A percentile compares a stretch with the other conserved stretches of the same genome.
phyloP scores from a whole-genome alignment of 208 protist species.

The Kentomonas sorsogonicus region DNA sequence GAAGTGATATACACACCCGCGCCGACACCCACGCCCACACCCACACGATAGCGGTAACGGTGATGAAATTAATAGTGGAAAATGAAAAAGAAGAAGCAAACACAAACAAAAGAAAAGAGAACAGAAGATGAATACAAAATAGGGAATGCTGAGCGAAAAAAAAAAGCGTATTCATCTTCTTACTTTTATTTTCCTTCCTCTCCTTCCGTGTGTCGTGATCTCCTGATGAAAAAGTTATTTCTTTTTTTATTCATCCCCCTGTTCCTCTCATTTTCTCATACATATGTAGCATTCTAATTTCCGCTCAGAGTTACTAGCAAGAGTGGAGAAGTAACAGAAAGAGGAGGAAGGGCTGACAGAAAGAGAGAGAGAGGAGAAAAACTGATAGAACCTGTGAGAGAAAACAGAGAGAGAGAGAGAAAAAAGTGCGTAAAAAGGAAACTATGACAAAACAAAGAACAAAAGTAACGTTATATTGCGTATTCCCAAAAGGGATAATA shows the following conservation, averaged over 20 bases:
- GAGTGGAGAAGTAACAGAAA: conserved; percentile 1
- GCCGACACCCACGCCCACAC: background rate
- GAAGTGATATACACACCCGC: background rate
- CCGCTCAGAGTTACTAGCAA: too few relatives aligned
- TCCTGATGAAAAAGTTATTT: too few relatives aligned
- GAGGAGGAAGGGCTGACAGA: conserved; percentile 5
- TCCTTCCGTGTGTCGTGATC: too few relatives aligned
- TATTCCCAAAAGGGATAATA: background rate
- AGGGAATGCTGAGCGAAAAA: too few relatives aligned
- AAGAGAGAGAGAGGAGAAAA: background rate
- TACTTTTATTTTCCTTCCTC: too few relatives aligned
- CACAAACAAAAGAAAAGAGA: conserved; percentile 11
- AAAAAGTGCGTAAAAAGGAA: conserved; percentile 8
- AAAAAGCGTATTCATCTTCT: too few relatives aligned
- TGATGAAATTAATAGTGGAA: background rate
- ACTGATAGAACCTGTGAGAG: conserved; percentile 3
- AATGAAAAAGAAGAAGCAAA: conserved; percentile 15
- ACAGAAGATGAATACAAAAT: background rate
- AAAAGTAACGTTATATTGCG: background rate
- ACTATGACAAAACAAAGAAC: conserved; percentile 4
- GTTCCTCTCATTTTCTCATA: too few relatives aligned
- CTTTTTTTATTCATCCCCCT: too few relatives aligned
- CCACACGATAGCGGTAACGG: conserved; percentile 10
- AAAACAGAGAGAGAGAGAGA: conserved; percentile 9
- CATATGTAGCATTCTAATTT: too few relatives aligned